Evolutionary conservation across 2,329 filamentous ascomycete species (phyloP).

Genomic region (Pleomassaria siparia): DNA sequence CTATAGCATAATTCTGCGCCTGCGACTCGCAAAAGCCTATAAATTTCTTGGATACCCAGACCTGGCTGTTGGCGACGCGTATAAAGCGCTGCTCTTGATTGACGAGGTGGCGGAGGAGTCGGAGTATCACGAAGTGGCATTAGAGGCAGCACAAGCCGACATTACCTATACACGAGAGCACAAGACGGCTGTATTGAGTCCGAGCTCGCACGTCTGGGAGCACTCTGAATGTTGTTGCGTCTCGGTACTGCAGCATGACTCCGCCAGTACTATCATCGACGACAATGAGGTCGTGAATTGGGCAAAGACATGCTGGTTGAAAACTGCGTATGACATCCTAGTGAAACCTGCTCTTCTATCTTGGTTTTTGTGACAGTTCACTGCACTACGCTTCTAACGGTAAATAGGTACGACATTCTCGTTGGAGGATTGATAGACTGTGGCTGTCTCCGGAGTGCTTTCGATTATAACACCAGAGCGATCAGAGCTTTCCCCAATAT

Average conservation of each 20-base stretch:
- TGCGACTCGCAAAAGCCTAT: conserved; percentile 71
- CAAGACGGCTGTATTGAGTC: conserved; percentile 9
- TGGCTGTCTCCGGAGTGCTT: conserved; percentile 69
- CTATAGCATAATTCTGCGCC: conserved; percentile 44
- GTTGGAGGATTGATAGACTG: conserved; percentile 59
- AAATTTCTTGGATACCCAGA: conserved; percentile 81
- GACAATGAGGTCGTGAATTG: conserved; percentile 18
- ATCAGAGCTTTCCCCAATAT: conserved; percentile 58
- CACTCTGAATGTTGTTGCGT: neutral
- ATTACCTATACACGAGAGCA: conserved; percentile 11
- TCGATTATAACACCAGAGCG: conserved; percentile 65
- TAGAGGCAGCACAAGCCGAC: conserved; percentile 52
- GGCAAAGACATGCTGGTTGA: conserved; percentile 26
- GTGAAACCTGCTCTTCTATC: neutral
- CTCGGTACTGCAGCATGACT: conserved; percentile 4
- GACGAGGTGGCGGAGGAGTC: conserved; percentile 78
- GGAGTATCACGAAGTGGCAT: conserved; percentile 75
- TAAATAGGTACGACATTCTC: conserved; percentile 36
- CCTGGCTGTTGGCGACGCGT: conserved; percentile 85
- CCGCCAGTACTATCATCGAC: neutral
- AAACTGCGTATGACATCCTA: conserved; percentile 31
- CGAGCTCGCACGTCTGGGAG: neutral
- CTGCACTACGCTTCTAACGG: neutral
- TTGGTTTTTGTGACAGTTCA: neutral
- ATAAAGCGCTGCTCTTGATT: conserved; percentile 81